Base-by-base conservation (phyloP, 1,284 basidiomycete species). In the Athelia psychrophila region DNA sequence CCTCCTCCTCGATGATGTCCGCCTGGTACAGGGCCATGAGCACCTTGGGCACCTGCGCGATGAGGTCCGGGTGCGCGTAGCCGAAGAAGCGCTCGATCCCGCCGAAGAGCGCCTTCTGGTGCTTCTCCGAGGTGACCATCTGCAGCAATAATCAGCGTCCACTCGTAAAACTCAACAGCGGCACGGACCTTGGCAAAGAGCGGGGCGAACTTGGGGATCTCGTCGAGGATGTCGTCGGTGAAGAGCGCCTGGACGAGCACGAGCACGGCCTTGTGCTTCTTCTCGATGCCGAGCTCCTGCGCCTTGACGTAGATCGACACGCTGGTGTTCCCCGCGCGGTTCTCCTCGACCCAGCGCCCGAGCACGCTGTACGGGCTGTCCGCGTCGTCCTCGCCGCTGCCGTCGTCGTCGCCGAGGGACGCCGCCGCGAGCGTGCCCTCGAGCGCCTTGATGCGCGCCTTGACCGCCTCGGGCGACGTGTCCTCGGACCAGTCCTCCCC, bases 21-120 rank as follows among this genome's bases (percentile, higher is more conserved):
- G 79, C 81, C 72, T 99, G 95, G 72, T 98, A 99, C 60, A 97
- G 81, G 12, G 73, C 84, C 96, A 99, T 98, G 57, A 99, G 81
- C 57, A 97, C 87, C 74, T 98, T 98, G 44, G 94, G 93, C 8
- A 95, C 81, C 10, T 73, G 59, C 2, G 84, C 67, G 40, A 88
- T 69, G 48, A 93, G 77, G 20, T 86, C 83, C 15, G 88, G 86
- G 62, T 89, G 70, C 20, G 78, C 71, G 50, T 88, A 69, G 44
- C 91, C 94, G 49, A 91, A 81, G 55, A 95, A 77, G 19, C 89
- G 86, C 67, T 97, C 94, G 49, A 96, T 72, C 46, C 95, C 94
- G 40, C 94, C 96, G 6, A 98, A 80, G 38, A 98, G 76, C 2
- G 94, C 79, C 73, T 98, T 99, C 71, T 98, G 94, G 66, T 97